Conservation (phyloP, 371 early-diverging fungal species). For the Zychaea mexicana region DNA sequence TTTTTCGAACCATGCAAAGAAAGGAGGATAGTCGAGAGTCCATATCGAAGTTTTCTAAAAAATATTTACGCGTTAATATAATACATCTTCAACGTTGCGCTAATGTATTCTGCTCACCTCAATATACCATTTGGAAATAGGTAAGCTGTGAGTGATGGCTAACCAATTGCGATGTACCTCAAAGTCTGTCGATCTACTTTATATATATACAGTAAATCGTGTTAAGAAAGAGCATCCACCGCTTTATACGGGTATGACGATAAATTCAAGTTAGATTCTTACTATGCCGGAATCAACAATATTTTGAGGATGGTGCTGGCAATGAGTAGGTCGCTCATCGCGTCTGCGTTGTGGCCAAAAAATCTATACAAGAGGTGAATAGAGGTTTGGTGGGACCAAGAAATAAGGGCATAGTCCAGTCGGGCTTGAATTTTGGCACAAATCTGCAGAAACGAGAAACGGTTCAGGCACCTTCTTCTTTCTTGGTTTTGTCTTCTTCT, state of each 20-base stretch:
- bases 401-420: no score
- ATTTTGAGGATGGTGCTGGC: constrained; percentile 67
- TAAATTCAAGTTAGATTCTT: constrained; percentile 26
- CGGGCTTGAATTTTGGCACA: no score
- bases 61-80: neutral
- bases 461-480: no score
- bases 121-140: constrained; percentile 86
- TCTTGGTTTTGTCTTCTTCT: no score
- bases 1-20: constrained; percentile 97
- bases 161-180: constrained; percentile 99
- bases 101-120: constrained; percentile 57
- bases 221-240: no score
- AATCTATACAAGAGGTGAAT: no score
- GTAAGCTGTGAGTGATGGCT: constrained; percentile 88
- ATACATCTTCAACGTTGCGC: neutral
- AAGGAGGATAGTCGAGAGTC: constrained; percentile 98
- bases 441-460: no score
- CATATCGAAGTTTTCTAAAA: constrained; percentile 90
- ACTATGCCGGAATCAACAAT: constrained; percentile 78
- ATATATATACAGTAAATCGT: neutral
- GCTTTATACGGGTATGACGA: neutral
- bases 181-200: constrained; percentile 94
- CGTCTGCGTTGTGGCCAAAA: neutral
- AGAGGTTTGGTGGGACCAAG: no score
- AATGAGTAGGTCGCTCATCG: constrained; percentile 42